phyloP scores from a whole-genome alignment of 805 yeast genomes.

The Saccharomycopsis sp. region DNA sequence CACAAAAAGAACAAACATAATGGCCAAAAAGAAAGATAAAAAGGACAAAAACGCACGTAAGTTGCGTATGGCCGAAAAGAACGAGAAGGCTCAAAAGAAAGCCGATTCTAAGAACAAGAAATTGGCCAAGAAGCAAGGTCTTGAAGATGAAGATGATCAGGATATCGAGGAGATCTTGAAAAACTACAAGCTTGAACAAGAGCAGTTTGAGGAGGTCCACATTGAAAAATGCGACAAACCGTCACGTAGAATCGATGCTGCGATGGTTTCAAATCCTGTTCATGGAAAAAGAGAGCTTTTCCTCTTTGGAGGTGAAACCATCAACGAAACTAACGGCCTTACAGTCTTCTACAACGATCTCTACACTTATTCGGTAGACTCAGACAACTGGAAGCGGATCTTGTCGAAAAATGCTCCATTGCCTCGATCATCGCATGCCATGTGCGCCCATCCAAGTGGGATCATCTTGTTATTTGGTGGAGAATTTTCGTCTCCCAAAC shows the following conservation, averaged over 20 bases:
- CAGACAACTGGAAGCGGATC: constrained; percentile 73
- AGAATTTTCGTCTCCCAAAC: constrained; percentile 94
- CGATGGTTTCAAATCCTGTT: constrained; percentile 67
- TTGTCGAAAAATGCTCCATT: constrained; percentile 83
- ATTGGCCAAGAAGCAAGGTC: constrained; percentile 64
- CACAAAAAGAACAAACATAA: too few relatives aligned
- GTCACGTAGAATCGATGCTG: constrained; percentile 60
- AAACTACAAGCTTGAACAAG: constrained; percentile 75
- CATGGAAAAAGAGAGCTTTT: constrained; percentile 73
- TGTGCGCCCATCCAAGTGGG: constrained; percentile 91
- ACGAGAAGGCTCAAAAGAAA: constrained; percentile 66
- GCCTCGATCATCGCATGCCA: constrained; percentile 89
- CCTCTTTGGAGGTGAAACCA: constrained; percentile 86
- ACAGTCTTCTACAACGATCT: constrained; percentile 80
- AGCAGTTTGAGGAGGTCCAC: constrained; percentile 63
- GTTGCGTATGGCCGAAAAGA: constrained; percentile 79
- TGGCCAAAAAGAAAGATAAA: constrained; percentile 83
- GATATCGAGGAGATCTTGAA: constrained; percentile 81
- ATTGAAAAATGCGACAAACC: constrained; percentile 58
- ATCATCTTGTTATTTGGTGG: constrained; percentile 87
- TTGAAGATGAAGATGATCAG: constrained; percentile 73
- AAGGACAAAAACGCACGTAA: constrained; percentile 88
- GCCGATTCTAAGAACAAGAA: constrained; percentile 72
- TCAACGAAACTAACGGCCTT: constrained; percentile 36
- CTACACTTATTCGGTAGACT: constrained; percentile 63